phyloP scores from a whole-genome alignment of 2,329 filamentous ascomycete genomes.

The Aciculosporium take region DNA sequence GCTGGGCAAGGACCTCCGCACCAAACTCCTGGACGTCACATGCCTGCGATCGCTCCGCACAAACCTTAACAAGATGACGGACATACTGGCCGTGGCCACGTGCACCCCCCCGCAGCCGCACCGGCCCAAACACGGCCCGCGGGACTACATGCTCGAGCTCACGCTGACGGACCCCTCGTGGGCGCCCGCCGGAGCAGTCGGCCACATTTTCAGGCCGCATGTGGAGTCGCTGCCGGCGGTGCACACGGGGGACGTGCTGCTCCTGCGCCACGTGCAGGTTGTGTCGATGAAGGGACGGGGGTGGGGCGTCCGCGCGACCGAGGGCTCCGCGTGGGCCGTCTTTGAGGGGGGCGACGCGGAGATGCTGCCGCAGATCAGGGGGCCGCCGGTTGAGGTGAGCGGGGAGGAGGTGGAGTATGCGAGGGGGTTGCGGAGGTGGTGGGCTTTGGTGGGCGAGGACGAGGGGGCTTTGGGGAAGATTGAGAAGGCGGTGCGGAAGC shows the following conservation, averaged over 20 bases:
- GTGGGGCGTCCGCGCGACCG: constrained; percentile 40
- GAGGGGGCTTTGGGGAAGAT: constrained; percentile 31
- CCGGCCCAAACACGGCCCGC: constrained; percentile 41
- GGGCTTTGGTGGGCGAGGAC: constrained; percentile 33
- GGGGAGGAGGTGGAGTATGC: constrained; percentile 36
- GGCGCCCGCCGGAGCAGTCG: constrained; percentile 34
- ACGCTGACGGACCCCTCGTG: constrained; percentile 42
- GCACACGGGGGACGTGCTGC: constrained; percentile 40
- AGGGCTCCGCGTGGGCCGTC: constrained; percentile 46
- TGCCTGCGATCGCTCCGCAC: constrained; percentile 37
- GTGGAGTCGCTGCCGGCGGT: constrained; percentile 41
- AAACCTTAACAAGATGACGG: constrained; percentile 32
- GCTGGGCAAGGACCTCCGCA: constrained; percentile 31
- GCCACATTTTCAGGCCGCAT: constrained; percentile 45
- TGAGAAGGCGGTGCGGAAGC: constrained; percentile 29
- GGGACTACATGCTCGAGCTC: constrained; percentile 46
- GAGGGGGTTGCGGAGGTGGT: constrained; percentile 34
- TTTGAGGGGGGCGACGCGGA: constrained; percentile 32
- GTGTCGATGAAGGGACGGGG: constrained; percentile 38
- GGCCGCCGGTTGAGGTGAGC: constrained; percentile 43
- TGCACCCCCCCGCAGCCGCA: constrained; percentile 34
- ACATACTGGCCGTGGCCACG: constrained; percentile 41
- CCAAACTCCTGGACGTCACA: constrained; percentile 38
- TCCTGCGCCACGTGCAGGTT: constrained; percentile 43
- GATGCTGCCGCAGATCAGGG: constrained; percentile 38